Conservation (phyloP, 371 early-diverging fungal species). For the Actinomortierella wolfii region DNA sequence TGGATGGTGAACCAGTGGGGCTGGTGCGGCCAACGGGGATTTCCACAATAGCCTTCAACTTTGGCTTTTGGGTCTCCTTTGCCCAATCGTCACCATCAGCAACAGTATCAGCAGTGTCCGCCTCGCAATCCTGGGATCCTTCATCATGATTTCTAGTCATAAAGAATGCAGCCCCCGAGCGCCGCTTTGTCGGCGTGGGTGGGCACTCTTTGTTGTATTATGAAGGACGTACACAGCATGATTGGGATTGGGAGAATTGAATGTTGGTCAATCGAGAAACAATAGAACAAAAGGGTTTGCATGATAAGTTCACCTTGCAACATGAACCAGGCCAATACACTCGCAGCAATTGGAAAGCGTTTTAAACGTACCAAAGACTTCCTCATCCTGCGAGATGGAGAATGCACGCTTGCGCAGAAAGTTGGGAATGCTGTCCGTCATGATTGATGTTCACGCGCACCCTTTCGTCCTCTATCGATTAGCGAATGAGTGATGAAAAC, state of each 20-base stretch:
- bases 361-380: too few relatives aligned
- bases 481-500: too few relatives aligned
- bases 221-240: not conserved
- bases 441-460: too few relatives aligned
- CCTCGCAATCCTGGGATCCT: not conserved
- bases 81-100: not conserved
- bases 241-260: not conserved
- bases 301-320: too few relatives aligned
- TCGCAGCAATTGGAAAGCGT: too few relatives aligned
- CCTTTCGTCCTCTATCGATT: too few relatives aligned
- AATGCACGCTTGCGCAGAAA: too few relatives aligned
- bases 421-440: too few relatives aligned
- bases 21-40: conserved; percentile 1
- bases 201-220: not conserved
- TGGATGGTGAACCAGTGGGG: not conserved
- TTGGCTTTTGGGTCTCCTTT: not conserved
- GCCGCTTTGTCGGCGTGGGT: conserved; percentile 8
- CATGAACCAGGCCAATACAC: too few relatives aligned
- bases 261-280: too few relatives aligned
- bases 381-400: too few relatives aligned
- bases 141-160: not conserved
- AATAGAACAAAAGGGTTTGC: too few relatives aligned
- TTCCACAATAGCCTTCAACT: not conserved
- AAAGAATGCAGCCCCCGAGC: conserved; percentile 1
- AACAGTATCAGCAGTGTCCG: not conserved